Evolutionary conservation across 345 rosid genomes (phyloP).

Genomic region (Heritiera littoralis): DNA sequence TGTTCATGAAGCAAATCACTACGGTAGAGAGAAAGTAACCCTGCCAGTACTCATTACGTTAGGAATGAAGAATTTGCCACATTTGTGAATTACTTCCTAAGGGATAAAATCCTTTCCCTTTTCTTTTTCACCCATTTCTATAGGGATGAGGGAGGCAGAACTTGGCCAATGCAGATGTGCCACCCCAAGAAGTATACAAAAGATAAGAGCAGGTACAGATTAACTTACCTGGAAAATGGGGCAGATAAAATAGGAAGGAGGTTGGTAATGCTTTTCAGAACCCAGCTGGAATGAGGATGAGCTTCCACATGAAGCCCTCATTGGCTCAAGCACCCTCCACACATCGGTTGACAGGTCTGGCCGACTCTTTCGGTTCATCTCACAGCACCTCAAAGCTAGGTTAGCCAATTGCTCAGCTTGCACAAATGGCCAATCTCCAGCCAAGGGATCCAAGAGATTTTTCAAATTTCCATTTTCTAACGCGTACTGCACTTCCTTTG

Average conservation of each 20-base stretch:
- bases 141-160: neutral
- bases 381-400: slow-evolving; percentile 84
- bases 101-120: neutral
- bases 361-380: slow-evolving; percentile 58
- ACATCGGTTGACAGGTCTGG: slow-evolving; percentile 83
- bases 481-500: slow-evolving; percentile 31
- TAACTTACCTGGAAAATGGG: slow-evolving; percentile 79
- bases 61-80: neutral
- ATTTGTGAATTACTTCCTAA: neutral
- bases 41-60: neutral
- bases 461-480: slow-evolving; percentile 58
- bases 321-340: slow-evolving; percentile 84
- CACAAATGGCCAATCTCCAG: slow-evolving; percentile 96
- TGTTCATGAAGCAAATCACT: neutral
- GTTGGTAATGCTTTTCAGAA: slow-evolving; percentile 53
- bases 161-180: slow-evolving; percentile 4
- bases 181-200: neutral
- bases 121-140: neutral
- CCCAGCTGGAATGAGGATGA: slow-evolving; percentile 47
- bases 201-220: neutral
- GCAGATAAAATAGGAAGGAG: slow-evolving; percentile 77
- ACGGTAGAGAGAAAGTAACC: neutral
- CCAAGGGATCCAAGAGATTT: slow-evolving; percentile 73
- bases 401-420: slow-evolving; percentile 81
- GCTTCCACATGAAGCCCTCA: slow-evolving; percentile 84